Evolutionary conservation across 2,329 filamentous ascomycete species (phyloP), one percentile per base, ranked within the genome.

Genomic region (Grosmannia penicillata): DNA sequence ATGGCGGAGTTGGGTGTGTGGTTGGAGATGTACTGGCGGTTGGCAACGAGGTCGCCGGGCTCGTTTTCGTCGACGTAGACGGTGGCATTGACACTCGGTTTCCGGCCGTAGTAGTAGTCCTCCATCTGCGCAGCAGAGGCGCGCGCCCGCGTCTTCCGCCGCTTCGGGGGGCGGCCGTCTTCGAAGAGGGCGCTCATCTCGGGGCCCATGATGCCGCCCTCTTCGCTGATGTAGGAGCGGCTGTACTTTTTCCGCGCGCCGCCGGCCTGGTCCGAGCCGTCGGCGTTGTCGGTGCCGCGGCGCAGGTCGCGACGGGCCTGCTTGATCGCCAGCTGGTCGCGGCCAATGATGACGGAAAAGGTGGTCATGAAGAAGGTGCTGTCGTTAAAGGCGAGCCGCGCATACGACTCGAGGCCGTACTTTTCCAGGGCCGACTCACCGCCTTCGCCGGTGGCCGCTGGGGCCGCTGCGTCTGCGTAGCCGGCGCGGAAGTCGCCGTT

Each of bases 341-440:
- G 76, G 39, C 80, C 81, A 22, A 87, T 72, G 40, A 82, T 71
- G 48, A 86, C 70, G 37, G 72, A 68, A 48, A 78, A 78, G 2
- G 79, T 84, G 37, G 76, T 83, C 75, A 87, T 81, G 56, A 82
- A 81, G 54, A 82, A 86, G 40, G 76, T 70, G 51, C 80, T 79
- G 60, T 87, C 82, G 47, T 71, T 68, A 52, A 87, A 86, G 49
- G 77, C 72, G 43, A 87, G 62, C 37, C 65, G 62, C 31, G 70
- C 70, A 52, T 72, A 75, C 4, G 69, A 72, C 49, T 73, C 66
- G 13, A 75, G 55, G 11, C 22, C 23, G 13, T 22, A 10, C 13
- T 22, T 7, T 18, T 21, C 31, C 9, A 23, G 31, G 13, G 31
- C 4, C 9, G 26, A 6, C 26, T 7, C 13, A 6, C 10, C 26